Evolutionary conservation across 1,139 yeast genomes (phyloP), one percentile per base, ranked within the genome.

Genomic region (Saccharomyces hybrid): DNA sequence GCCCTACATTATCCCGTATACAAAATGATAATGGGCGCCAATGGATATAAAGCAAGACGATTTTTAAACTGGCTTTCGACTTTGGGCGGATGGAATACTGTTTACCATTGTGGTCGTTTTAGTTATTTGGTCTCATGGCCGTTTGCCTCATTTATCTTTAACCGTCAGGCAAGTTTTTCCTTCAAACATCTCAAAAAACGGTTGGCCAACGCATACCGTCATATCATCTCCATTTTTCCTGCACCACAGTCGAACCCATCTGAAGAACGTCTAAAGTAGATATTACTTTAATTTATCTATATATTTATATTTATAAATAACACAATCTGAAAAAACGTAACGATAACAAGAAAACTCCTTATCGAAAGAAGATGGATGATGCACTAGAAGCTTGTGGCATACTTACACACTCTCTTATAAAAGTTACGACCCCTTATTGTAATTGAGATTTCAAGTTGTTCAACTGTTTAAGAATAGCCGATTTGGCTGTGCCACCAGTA

Each of bases 401-500:
- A 11, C 11, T 11, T 3, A 16, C 21, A 14, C 11, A 9, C 44
- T 38, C 2, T 11, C 12, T 11, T 16, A 38, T 38, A 38, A 38
- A 38, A 9, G 42, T 38, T 16, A 16, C 24, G 21, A 5, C 9
- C 26, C 11, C n/a, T 19, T 38, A 38, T 9, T 55, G 53, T 52
- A 73, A 59, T 60, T 72, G 73, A 3, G 68, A 58, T 62, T 71
- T 67, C 58, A 83, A 73, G 55, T 66, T 71, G 2, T 75, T 70
- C 59, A 93, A 76, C 73, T 93, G 99, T 64, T 82, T 79, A 55
- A 81, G 69, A 21, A 93, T 89, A n/a, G 99, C 97, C 32, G 82
- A 74, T 72, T 83, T 88, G 19, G 99, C 96, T 42, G 99, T 90
- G 60, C 99, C 99, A 58, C 99, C 99, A 57, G 83, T 90, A 31